phyloP scores from a whole-genome alignment of 23 red algal genomes.

The Gracilaria gracilis region DNA sequence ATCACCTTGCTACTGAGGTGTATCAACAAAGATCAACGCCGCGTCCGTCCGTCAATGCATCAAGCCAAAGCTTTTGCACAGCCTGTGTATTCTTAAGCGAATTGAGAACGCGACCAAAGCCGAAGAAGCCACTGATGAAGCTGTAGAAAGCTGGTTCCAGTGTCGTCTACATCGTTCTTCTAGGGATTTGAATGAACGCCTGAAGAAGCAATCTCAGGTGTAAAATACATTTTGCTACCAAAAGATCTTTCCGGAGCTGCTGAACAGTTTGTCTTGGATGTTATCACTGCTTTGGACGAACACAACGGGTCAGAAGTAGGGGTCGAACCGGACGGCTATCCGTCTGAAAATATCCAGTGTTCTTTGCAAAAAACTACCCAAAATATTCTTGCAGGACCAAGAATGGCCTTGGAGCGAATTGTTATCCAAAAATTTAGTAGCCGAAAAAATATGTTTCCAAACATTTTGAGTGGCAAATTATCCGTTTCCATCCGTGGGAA shows the following conservation, averaged over 20 bases:
- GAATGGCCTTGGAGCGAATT: too few relatives aligned
- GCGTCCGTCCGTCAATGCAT: neutral
- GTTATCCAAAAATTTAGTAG: too few relatives aligned
- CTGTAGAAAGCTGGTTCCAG: slow-evolving; percentile 1
- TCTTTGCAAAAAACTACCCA: too few relatives aligned
- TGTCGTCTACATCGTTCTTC: neutral
- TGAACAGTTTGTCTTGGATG: neutral
- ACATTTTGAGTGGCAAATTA: too few relatives aligned
- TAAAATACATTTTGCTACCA: neutral
- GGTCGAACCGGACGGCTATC: too few relatives aligned
- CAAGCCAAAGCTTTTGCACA: neutral
- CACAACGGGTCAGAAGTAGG: too few relatives aligned
- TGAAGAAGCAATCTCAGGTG: neutral
- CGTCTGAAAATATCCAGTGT: too few relatives aligned
- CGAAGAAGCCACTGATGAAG: slow-evolving; percentile 33
- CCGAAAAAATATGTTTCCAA: too few relatives aligned
- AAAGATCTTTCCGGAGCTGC: neutral
- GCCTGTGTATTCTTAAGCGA: neutral
- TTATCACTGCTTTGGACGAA: too few relatives aligned
- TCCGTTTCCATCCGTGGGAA: too few relatives aligned
- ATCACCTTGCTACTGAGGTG: too few relatives aligned
- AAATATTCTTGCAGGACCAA: too few relatives aligned
- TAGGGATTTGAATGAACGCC: neutral
- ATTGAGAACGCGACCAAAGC: neutral
- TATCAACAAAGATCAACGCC: neutral